Conservation (phyloP, 768 basidiomycete genomes). For the Exidia glandulosa region DNA sequence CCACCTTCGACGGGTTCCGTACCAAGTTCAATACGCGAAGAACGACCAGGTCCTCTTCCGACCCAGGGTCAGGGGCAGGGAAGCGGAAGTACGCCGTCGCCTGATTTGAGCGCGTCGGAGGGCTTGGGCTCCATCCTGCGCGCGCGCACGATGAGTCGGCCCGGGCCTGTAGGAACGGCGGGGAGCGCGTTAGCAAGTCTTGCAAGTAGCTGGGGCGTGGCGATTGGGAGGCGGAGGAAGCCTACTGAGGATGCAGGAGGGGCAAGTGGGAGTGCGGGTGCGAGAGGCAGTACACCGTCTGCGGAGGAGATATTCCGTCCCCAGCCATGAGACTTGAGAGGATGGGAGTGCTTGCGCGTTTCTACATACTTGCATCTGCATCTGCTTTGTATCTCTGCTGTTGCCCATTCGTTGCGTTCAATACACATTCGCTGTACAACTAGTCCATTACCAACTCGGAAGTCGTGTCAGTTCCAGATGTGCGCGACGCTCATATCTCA, state of each 20-base stretch:
- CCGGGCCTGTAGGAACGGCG: slow-evolving; percentile 19
- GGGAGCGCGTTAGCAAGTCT: slow-evolving; percentile 44
- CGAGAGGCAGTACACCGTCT: background rate
- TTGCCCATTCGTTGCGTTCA: too few species aligned
- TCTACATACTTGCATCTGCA: background rate
- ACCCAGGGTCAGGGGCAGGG: slow-evolving; percentile 10
- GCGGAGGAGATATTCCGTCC: background rate
- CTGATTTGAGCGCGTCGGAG: slow-evolving; percentile 50
- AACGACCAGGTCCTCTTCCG: slow-evolving; percentile 1
- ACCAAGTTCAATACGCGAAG: slow-evolving; percentile 5
- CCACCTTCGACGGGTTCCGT: slow-evolving; percentile 32
- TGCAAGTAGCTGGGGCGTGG: slow-evolving; percentile 54
- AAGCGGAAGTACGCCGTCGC: slow-evolving; percentile 31
- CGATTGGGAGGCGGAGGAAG: slow-evolving; percentile 47
- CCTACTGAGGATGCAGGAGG: background rate
- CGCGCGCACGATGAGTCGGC: slow-evolving; percentile 9
- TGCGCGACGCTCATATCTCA: too few species aligned
- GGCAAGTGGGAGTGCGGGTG: background rate
- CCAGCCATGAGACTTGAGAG: background rate
- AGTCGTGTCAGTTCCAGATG: too few species aligned
- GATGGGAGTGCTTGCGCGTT: background rate
- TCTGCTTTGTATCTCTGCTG: background rate
- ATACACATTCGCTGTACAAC: too few species aligned
- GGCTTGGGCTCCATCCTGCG: slow-evolving; percentile 38
- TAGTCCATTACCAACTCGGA: too few species aligned